A percentile compares a stretch with the other conserved stretches of the same genome.
These are phyloP conservation scores for Plasmodium fragile DNA, from an alignment of 169 alveolate genomes.

Conservation along the genomic window DNA sequence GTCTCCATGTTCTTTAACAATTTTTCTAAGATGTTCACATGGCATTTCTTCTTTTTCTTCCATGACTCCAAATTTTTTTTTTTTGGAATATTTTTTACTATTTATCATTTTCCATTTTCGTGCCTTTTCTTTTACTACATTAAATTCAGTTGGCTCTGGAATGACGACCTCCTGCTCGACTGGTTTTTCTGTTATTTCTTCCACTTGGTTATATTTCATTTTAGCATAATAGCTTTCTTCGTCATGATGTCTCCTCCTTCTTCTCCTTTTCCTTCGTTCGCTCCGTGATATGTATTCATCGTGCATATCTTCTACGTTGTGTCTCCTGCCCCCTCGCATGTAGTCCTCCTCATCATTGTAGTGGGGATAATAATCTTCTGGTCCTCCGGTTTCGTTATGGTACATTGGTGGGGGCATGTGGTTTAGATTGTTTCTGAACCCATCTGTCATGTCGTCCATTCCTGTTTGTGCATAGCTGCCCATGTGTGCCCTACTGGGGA, in stretches of 20 bases:
- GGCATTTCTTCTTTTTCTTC: conserved; percentile 92
- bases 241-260: conserved; percentile 16
- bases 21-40: conserved; percentile 98
- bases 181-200: background rate
- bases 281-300: conserved; percentile 9
- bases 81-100: conserved; percentile 83
- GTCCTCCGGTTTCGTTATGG: conserved; percentile 10
- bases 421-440: background rate
- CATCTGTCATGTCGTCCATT: background rate
- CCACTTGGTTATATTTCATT: background rate
- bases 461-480: background rate
- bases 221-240: background rate
- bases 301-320: background rate
- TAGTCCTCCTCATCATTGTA: conserved; percentile 1
- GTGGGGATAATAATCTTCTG: background rate
- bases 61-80: conserved; percentile 77
- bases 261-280: background rate
- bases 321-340: background rate
- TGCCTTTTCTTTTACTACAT: conserved; percentile 80
- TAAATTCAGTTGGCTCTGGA: conserved; percentile 7
- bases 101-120: conserved; percentile 89
- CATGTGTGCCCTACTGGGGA: background rate
- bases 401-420: background rate
- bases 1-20: conserved; percentile 98
- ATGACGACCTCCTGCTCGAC: background rate